Conservation (phyloP, 345 rosid species). For the Cardamine occulta region DNA sequence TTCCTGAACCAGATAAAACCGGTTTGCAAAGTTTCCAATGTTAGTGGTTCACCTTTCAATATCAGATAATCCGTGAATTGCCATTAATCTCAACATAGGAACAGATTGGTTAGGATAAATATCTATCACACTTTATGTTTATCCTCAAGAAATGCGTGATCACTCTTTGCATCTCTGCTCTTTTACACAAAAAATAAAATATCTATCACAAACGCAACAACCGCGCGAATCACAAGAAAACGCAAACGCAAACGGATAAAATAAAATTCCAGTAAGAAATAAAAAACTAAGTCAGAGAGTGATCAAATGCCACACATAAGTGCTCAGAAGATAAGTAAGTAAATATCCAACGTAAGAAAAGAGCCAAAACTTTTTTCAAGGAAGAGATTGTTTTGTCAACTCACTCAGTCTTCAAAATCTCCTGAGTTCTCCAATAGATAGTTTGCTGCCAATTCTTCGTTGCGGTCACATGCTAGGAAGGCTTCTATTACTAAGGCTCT, state of each 20-base stretch:
- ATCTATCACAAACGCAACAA: conserved; percentile 29
- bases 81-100: conserved; percentile 24
- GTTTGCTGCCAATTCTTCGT: conserved; percentile 98
- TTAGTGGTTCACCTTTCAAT: conserved; percentile 24
- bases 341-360: conserved; percentile 7
- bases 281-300: conserved; percentile 8
- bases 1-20: conserved; percentile 4
- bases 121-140: conserved; percentile 34
- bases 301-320: conserved; percentile 10
- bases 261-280: background rate
- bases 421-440: conserved; percentile 91
- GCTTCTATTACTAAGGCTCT: conserved; percentile 94
- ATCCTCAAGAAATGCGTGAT: conserved; percentile 38
- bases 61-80: conserved; percentile 34
- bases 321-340: background rate
- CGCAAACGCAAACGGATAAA: conserved; percentile 22
- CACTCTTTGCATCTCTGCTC: conserved; percentile 18
- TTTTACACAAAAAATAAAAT: conserved; percentile 17
- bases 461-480: conserved; percentile 98
- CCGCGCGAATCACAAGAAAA: conserved; percentile 6
- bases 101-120: conserved; percentile 25
- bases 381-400: conserved; percentile 7
- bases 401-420: conserved; percentile 89
- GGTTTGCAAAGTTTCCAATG: background rate
- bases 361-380: conserved; percentile 33